A percentile compares a stretch with the other conserved stretches of the same genome.
phyloP scores from a whole-genome alignment of 768 basidiomycete species.

The Leccinum longicurvipes region DNA sequence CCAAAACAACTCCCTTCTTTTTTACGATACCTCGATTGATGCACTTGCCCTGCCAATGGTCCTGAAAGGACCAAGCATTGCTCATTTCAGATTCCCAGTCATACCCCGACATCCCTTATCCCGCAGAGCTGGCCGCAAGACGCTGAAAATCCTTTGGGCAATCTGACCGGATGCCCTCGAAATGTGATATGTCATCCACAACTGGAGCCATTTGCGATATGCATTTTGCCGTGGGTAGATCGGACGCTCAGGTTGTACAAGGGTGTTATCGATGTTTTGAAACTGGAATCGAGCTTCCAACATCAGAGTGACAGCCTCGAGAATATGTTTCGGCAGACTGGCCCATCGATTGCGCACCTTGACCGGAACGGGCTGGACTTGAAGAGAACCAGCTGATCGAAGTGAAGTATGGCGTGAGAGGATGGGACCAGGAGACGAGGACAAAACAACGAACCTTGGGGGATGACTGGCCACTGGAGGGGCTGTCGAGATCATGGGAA shows the following conservation, averaged over 20 bases:
- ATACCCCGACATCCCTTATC: conserved; percentile 94
- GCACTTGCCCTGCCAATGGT: too few species aligned
- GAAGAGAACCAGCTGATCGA: too few species aligned
- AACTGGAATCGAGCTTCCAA: conserved; percentile 70
- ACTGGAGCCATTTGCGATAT: conserved; percentile 95
- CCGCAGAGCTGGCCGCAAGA: conserved; percentile 73
- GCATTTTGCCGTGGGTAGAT: conserved; percentile 75
- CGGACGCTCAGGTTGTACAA: conserved; percentile 52
- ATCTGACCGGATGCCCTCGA: conserved; percentile 51
- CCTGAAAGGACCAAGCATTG: too few species aligned
- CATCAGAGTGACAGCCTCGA: conserved; percentile 83
- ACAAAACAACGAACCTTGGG: too few species aligned
- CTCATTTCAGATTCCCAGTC: too few species aligned
- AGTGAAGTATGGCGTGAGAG: too few species aligned
- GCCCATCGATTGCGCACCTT: conserved; percentile 79
- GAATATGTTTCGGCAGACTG: conserved; percentile 72
- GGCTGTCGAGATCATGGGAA: too few species aligned
- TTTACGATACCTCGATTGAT: too few species aligned
- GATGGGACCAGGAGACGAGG: too few species aligned
- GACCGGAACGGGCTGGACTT: conserved; percentile 56
- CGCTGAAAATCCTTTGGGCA: conserved; percentile 70
- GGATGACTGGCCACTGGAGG: too few species aligned
- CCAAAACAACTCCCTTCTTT: too few species aligned
- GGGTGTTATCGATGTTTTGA: conserved; percentile 43
- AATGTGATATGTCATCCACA: conserved; percentile 83